Conservation (phyloP, 202 grass and related monocot genomes). For the Setaria italica region DNA sequence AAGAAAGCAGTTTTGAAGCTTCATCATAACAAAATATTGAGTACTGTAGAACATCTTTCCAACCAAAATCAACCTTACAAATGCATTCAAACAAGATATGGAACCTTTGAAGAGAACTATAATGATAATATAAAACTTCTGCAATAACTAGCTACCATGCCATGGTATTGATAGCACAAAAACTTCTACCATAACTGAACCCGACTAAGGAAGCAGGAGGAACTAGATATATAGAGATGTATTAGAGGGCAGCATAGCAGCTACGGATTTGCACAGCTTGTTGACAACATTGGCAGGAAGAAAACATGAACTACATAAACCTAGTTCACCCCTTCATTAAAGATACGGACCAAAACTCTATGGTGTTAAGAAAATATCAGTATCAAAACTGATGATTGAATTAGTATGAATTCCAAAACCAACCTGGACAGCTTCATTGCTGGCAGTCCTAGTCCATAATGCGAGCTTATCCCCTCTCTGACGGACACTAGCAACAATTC, state of each 20-base stretch:
- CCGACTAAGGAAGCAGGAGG: not conserved
- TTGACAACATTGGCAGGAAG: not conserved
- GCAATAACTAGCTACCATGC: not conserved
- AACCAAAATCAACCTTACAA: not conserved
- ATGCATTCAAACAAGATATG: not conserved
- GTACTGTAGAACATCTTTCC: not conserved
- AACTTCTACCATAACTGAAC: not conserved
- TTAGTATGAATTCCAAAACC: conserved; percentile 28
- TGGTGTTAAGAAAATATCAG: not conserved
- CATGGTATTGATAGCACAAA: not conserved
- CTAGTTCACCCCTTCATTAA: not conserved
- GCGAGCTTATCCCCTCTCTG: conserved; percentile 89
- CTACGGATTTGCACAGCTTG: not conserved
- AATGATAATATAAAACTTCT: not conserved
- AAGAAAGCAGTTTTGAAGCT: not conserved
- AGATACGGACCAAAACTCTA: not conserved
- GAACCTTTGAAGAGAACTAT: not conserved
- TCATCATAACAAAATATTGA: not conserved
- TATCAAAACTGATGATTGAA: not conserved
- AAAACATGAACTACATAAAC: not conserved
- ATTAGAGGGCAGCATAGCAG: not conserved
- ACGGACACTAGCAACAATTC: conserved; percentile 91
- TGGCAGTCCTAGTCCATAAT: conserved; percentile 92
- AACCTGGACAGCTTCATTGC: conserved; percentile 99
- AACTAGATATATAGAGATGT: not conserved